phyloP scores from a whole-genome alignment of 768 basidiomycete species.

The Tulasnella sp. region DNA sequence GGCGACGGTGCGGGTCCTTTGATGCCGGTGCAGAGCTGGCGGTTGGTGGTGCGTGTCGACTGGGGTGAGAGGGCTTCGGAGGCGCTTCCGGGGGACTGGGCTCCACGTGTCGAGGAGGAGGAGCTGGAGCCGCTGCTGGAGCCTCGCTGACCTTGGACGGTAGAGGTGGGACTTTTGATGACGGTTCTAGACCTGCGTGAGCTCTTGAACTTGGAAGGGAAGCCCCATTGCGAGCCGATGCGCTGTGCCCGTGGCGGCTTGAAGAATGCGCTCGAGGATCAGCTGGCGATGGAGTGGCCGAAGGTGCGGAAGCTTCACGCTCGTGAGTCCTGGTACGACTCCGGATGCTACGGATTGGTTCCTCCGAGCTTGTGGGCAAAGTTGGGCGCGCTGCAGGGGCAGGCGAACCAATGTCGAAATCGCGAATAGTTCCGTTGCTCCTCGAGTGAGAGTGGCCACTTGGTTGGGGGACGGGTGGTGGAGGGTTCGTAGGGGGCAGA shows the following conservation, averaged over 20 bases:
- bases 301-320: not conserved
- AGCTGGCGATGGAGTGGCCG: not conserved
- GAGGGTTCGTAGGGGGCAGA: not conserved
- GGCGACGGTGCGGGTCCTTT: not conserved
- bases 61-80: not conserved
- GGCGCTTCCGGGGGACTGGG: not conserved
- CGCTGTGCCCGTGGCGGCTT: not conserved
- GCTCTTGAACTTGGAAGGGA: not conserved
- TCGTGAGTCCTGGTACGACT: constrained; percentile 1
- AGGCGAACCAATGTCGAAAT: not conserved
- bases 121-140: not conserved
- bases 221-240: not conserved
- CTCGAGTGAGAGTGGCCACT: not conserved
- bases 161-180: not conserved
- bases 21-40: not conserved
- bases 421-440: not conserved
- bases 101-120: not conserved
- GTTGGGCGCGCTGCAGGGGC: not conserved
- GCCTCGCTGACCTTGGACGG: not conserved
- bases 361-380: constrained; percentile 11
- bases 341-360: not conserved
- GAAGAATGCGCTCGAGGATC: not conserved
- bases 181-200: not conserved
- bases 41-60: not conserved
- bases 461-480: not conserved